Percentiles rank a stretch among this genome's conserved stretches.
Conservation (phyloP, 768 basidiomycete genomes). For the Termitomyces sp. region DNA sequence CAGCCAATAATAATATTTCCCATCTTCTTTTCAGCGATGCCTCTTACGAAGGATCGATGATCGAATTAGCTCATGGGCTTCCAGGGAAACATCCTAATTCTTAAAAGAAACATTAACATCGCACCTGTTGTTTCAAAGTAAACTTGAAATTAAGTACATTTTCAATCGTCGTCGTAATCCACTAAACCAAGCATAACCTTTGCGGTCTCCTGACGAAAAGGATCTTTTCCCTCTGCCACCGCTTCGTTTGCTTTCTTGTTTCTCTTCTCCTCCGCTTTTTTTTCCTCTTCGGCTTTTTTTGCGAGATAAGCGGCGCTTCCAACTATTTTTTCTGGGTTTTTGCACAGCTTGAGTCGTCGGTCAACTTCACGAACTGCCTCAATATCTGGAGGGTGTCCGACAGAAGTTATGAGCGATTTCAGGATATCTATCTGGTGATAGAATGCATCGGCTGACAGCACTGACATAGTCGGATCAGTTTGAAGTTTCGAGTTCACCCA, state of each 20-base stretch:
- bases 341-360: conserved; percentile 79
- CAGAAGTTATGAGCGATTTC: conserved; percentile 46
- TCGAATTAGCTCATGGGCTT: not conserved
- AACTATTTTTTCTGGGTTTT: conserved; percentile 93
- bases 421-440: conserved; percentile 47
- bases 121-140: not conserved
- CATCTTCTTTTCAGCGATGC: conserved; percentile 2
- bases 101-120: not conserved
- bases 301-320: conserved; percentile 82
- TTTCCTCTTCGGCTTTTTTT: conserved; percentile 70
- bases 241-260: conserved; percentile 53
- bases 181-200: conserved; percentile 36
- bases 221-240: conserved; percentile 53
- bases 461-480: conserved; percentile 12
- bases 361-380: conserved; percentile 89
- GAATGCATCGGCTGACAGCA: conserved; percentile 24
- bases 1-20: conserved; percentile 44
- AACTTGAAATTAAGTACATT: not conserved
- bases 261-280: conserved; percentile 65
- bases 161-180: conserved; percentile 43
- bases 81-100: not conserved
- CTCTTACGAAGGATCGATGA: conserved; percentile 5
- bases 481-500: conserved; percentile 51
- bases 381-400: conserved; percentile 66
- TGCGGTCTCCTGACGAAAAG: conserved; percentile 56